Base-by-base conservation (phyloP, 2,329 filamentous ascomycete species). In the Fusarium torreyae region DNA sequence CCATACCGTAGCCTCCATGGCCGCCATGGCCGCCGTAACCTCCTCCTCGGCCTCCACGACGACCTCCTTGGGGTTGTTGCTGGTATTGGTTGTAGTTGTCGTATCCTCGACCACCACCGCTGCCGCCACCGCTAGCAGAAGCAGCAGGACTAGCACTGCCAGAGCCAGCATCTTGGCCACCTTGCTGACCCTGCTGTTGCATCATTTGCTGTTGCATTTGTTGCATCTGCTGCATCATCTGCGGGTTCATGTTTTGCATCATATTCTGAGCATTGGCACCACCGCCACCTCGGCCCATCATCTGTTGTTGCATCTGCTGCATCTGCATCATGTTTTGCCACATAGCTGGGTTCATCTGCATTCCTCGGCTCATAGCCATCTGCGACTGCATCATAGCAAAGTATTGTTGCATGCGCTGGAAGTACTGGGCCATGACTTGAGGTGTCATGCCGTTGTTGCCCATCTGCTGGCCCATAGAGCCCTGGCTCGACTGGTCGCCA, bases 321-420 rank as follows among this genome's bases (percentile, higher is more conserved):
- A 94, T 92, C 72, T 92, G 90, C 82, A 91, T 86, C 89, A 92
- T 90, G 75, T 91, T 88, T 78, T 90, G 88, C 85, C 91, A 89
- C 90, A 92, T 93, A 43, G 88, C 88, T 38, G 92, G 91, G 79
- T 93, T 94, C 88, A 91, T 89, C 77, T 82, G 84, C 82, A 91
- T 90, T 77, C 89, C 82, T 73, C 91, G 84, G 86, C 89, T 94
- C 90, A 95, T 95, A 49, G 91, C 91, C 88, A 97, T 93, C 77
- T 96, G 92, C 75, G 95, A 93, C 81, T 97, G 94, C 93, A 97
- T 96, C 87, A 97, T 91, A 59, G 91, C 86, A 80, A 98, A 97
- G 81, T 97, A 97, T 78, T 97, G 93, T 81, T 99, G 96, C 95
- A 99, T 98, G 48, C 94, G 90, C 79, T 97, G 94, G 89, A 96